Evolutionary conservation across 192 early-diverging fungal genomes (phyloP).

Genomic region (Gigaspora rosea): DNA sequence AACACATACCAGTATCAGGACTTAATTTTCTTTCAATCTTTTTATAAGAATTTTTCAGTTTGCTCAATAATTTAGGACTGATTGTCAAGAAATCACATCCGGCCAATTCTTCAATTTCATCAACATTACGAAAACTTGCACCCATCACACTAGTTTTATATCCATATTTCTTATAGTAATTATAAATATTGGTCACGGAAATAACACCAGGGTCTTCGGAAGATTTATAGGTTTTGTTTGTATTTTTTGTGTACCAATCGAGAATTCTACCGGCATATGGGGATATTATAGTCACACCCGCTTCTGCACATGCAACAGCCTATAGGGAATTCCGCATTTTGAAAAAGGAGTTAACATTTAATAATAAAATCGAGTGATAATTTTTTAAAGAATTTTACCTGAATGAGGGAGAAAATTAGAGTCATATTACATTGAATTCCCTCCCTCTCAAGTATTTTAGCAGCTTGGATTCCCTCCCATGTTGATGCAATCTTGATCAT

Average conservation of each 20-base stretch:
- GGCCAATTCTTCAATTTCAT: conserved; percentile 95
- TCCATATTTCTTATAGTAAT: conserved; percentile 98
- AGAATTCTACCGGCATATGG: conserved; percentile 99
- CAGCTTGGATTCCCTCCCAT: conserved; percentile 99
- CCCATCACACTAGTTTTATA: conserved; percentile 99
- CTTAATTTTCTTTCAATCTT: conserved; percentile 73
- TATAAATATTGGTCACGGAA: conserved; percentile 94
- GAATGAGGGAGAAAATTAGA: conserved; percentile 89
- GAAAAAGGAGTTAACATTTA: background rate
- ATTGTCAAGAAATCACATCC: conserved; percentile 99
- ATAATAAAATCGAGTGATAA: too few species aligned
- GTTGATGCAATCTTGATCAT: conserved; percentile 99
- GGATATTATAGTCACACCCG: conserved; percentile 94
- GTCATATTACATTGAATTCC: conserved; percentile 99
- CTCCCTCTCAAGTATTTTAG: conserved; percentile 83
- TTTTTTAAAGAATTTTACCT: conserved; percentile 38
- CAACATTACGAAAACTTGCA: conserved; percentile 96
- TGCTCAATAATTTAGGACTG: conserved; percentile 83
- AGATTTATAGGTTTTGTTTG: conserved; percentile 78
- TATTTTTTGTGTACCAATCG: conserved; percentile 95
- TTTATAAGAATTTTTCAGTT: conserved; percentile 68
- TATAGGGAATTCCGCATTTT: conserved; percentile 29
- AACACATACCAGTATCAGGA: conserved; percentile 31
- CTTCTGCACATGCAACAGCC: conserved; percentile 98
- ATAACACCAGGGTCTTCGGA: conserved; percentile 91